Evolutionary conservation across 1,284 basidiomycete genomes (phyloP), one percentile per base, ranked within the genome.

Genomic region (Ganoderma lingzhi): DNA sequence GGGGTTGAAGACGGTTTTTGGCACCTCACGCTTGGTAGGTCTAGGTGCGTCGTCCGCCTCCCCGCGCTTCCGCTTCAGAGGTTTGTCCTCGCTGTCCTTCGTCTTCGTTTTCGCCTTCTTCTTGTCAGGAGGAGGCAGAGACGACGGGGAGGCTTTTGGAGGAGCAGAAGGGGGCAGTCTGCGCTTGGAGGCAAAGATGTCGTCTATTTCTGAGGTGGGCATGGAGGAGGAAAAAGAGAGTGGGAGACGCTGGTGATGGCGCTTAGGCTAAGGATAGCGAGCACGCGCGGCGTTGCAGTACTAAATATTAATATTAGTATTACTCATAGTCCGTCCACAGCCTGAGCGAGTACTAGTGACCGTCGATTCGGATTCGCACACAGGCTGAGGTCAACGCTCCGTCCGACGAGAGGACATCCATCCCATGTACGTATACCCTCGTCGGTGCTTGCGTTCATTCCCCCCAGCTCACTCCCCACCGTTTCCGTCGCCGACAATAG

Each of bases 201-300:
- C 87, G 85, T 94, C 93, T 79, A 94, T 94, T 85, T 94, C 92
- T 60, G 90, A 90, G 70, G 69, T 1, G 32, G 75, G 74, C 74
- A 76, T 75, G 72, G 70, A 66, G 71, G 71, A 67, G 62, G 59
- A 72, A 74, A 59, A 66, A 66, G 48, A 48, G 59, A 53, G 23
- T 23, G 23, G 48, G 62, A 48, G 28, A 62, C 65, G 69, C 65
- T 35, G 41, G 28, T 32, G 15, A n/a, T 19, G 35, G 63, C 51
- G 48, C 51, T 41, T 64, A 35, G 23, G 23, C 23, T 23, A 23
- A 23, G 23, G 23, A 23, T 23, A 23, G 23, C 23, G 23, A 23
- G 60, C 17, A 61, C n/a, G 28, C 14, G 42, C 45, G 66, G 59
- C 51, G 53, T 35, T 44, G n/a, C 51, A 51, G 23, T 23, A 23